Evolutionary conservation across 257 asterid species (phyloP).

Genomic region (Hygrophila difformis): DNA sequence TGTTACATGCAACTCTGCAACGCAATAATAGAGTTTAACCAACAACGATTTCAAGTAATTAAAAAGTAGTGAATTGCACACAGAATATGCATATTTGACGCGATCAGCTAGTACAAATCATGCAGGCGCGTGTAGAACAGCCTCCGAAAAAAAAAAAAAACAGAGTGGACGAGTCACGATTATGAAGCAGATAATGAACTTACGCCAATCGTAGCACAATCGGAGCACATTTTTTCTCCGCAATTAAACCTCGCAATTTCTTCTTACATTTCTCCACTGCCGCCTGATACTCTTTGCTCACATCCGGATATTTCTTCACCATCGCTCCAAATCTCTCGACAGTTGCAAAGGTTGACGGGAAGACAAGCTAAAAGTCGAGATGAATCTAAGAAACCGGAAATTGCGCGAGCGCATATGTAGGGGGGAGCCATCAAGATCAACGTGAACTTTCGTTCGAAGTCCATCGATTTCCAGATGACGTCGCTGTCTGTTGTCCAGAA

Average conservation of each 20-base stretch:
- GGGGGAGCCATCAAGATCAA: background rate
- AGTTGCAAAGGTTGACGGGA: background rate
- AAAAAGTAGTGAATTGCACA: no score
- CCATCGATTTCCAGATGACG: slow-evolving; percentile 16
- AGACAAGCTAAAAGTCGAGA: background rate
- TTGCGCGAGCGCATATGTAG: background rate
- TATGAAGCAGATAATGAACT: no score
- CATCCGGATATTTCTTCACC: slow-evolving; percentile 56
- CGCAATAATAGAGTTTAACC: no score
- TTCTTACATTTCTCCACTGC: slow-evolving; percentile 61
- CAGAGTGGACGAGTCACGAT: background rate
- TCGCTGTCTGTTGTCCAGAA: no score
- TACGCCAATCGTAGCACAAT: slow-evolving; percentile 41
- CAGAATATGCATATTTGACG: no score
- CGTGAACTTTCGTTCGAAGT: slow-evolving; percentile 31
- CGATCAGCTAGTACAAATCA: no score
- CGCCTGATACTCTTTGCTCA: slow-evolving; percentile 42
- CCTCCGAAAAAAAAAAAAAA: no score
- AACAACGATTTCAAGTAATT: no score
- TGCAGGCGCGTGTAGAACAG: no score
- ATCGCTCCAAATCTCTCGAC: slow-evolving; percentile 17
- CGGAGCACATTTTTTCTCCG: slow-evolving; percentile 46
- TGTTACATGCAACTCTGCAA: no score
- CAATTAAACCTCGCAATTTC: no score
- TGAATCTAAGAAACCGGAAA: background rate